Percentiles rank a stretch among this genome's conserved stretches.
Evolutionary conservation across 2,329 filamentous ascomycete genomes (phyloP).

Genomic region (Stylonectria norvegica): DNA sequence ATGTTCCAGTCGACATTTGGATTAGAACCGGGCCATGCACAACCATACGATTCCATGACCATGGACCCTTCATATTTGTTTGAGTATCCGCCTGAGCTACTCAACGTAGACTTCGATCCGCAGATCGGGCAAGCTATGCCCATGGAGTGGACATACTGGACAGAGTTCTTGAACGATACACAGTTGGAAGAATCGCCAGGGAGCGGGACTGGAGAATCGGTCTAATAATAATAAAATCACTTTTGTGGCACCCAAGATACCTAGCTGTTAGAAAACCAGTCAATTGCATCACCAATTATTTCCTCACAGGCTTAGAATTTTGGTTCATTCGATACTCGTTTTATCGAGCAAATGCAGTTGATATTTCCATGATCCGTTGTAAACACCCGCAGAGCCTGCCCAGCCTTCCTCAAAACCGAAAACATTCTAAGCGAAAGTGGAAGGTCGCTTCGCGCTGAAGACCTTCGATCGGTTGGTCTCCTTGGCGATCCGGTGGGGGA

Average conservation of each 20-base stretch:
- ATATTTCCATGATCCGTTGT: conserved; percentile 59
- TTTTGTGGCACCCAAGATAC: conserved; percentile 6
- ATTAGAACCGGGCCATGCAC: background rate
- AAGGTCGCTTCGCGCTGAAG: conserved; percentile 88
- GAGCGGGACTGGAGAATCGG: conserved; percentile 20
- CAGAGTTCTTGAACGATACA: conserved; percentile 43
- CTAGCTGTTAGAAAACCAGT: conserved; percentile 24
- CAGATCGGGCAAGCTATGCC: conserved; percentile 18
- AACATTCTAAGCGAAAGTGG: conserved; percentile 90
- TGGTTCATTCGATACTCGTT: conserved; percentile 46
- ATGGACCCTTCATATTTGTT: conserved; percentile 31
- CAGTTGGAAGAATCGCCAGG: conserved; percentile 32
- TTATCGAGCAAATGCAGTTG: conserved; percentile 55
- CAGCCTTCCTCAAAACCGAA: conserved; percentile 49
- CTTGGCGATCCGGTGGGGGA: conserved; percentile 92
- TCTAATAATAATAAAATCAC: conserved; percentile 10
- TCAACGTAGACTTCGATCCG: conserved; percentile 23
- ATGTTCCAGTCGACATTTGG: background rate
- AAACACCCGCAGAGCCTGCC: conserved; percentile 59
- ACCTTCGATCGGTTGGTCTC: conserved; percentile 81
- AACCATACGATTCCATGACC: conserved; percentile 24
- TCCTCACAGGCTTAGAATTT: conserved; percentile 29
- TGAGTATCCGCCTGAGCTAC: conserved; percentile 25
- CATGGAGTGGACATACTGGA: conserved; percentile 39
- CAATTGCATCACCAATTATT: conserved; percentile 29